Evolutionary conservation across 2,329 filamentous ascomycete genomes (phyloP), one percentile per base, ranked within the genome.

Genomic region (Pochonia chlamydosporia): DNA sequence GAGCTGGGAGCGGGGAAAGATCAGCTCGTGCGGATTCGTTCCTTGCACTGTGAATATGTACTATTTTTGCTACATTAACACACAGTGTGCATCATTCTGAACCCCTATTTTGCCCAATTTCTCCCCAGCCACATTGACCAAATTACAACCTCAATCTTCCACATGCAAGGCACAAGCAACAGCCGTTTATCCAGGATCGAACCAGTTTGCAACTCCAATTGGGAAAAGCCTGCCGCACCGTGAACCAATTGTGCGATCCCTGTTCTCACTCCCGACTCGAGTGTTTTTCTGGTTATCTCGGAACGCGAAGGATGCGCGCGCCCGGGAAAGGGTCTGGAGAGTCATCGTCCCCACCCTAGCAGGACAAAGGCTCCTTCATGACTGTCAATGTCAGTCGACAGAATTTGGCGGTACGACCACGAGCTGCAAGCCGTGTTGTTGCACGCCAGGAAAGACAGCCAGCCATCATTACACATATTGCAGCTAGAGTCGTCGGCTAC

Each of bases 271-370:
- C 35, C 13, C n/a, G 16, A 18, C 9, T 13, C 4, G 6, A 36
- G 4, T 39, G 21, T 39, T 23, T 18, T 23, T 20, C 35, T 13
- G 5, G 10, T 23, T 21, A 13, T 18, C 35, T 5, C 9, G 35
- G 35, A 11, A 8, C 35, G 13, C 20, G 18, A 23, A 39, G 4
- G 9, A 39, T 39, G 35, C 18, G 35, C 35, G n/a, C 35, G 35
- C 20, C 18, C 18, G 18, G 35, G 11, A 39, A 39, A 23, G 11
- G 18, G 20, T 23, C 35, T 39, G 20, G 13, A 13, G 11, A 13
- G 35, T 50, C 49, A 39, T 54, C 49, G 46, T 48, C 50, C 43
- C 54, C n/a, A n/a, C n/a, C n/a, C n/a, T n/a, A n/a, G n/a, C n/a
- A n/a, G n/a, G n/a, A n/a, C n/a, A n/a, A n/a, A n/a, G n/a, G n/a